Base-by-base conservation (phyloP, 202 grass and related monocot genomes). In the Zoysia matrella region DNA sequence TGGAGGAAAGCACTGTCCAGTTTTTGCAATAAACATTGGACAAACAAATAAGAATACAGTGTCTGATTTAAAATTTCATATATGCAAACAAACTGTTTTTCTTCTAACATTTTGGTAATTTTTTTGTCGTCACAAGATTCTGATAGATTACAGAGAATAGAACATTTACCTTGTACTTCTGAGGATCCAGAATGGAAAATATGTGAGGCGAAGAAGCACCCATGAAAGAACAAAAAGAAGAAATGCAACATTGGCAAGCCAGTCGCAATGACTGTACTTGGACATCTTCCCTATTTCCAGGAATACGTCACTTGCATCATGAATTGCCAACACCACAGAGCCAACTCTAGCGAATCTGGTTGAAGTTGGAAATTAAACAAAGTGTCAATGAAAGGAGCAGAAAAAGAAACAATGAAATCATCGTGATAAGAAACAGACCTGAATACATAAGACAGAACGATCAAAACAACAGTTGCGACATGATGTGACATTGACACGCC, bases 161-260 rank as follows among this genome's bases (percentile, higher is more conserved):
- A 67, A 67, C 7, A 50, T 78, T 86, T 94, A 94, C 95, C 95
- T 98, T 48, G 92, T 98, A 84, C 95, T 98, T 91, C 86, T 87
- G 74, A 98, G 90, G 80, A 98, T 89, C 95, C 92, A 98, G 88
- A 98, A 98, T 0, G 95, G 92, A 76, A 80, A 98, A 86, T 93
- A 91, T 47, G 86, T 93, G 70, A 98, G 95, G 41, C 95, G 90
- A 74, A 94, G 90, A 78, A 88, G 10, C 80, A 94, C 58, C 95
- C 95, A 94, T 73, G 95, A 98, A 81, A 84, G 30, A 68, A 94
- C 95, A 86, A 97, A 97, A 74, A 97, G 52, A 73, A 87, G 84
- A 85, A 97, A 97, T 18, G 95, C 67, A 71, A 91, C 43, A 72
- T 80, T 79, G 41, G 90, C 95, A 79, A 94, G 80, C 85, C 72